Base-by-base conservation (phyloP, 306 rosid genomes). In the Betula pendula region DNA sequence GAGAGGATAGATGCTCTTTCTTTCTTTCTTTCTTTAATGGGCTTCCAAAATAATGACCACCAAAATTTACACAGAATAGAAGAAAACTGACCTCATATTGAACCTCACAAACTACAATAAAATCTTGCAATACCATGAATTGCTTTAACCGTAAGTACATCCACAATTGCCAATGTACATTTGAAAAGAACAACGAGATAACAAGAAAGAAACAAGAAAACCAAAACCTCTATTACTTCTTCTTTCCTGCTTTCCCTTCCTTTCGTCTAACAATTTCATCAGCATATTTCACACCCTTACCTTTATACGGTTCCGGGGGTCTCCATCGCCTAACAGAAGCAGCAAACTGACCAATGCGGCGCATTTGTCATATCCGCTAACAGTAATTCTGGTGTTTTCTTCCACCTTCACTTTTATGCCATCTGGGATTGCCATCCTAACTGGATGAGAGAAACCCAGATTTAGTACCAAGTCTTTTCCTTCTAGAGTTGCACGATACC, bases 361-460 rank as follows among this genome's bases (percentile, higher is more conserved):
- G 69, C 96, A 82, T 72, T 92, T 95, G 81, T 92, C 94, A 80
- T 88, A 90, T 29, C 99, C 99, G 71, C 97, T 84, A 15, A 95
- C 92, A 13, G 91, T 80, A 68, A 95, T 81, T 84, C 92, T 87
- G 78, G 97, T 95, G 80, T 89, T 95, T 3, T 95, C 97, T 75
- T 95, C 99, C 73, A 95, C 97, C 85, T 92, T 95, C 84, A 88
- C 91, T 68, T 81, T 85, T 52, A 95, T 82, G 73, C 97, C 97
- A 35, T 73, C 77, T 3, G 98, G 99, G 58, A 90, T 89, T 62
- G 82, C 22, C 99, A 92, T 92, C 82, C 80, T 92, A 67, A 92
- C 99, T 24, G 98, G 98, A 87, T 96, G 99, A 81, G 99, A 96
- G 85, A 92, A 96, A 67, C 98, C 98, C 78, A 96, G 98, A 82